Conservation (phyloP, 2,329 filamentous ascomycete species). For the Pseudogymnoascus sp. region DNA sequence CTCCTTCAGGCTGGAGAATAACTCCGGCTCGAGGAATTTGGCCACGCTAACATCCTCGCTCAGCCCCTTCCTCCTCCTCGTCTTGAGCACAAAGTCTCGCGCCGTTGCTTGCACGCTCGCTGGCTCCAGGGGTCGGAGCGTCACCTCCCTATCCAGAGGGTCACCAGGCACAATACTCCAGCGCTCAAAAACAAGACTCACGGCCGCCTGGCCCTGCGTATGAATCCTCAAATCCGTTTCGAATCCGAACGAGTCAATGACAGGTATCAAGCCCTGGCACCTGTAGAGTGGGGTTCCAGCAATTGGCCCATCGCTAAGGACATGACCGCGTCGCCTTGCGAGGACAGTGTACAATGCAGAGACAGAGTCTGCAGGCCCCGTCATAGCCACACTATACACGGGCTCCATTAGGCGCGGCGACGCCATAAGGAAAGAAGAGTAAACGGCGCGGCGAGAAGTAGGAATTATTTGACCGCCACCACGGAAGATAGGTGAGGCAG, state of each 20-base stretch:
- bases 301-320: slow-evolving; percentile 86
- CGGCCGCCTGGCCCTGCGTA: slow-evolving; percentile 83
- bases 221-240: slow-evolving; percentile 96
- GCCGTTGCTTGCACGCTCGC: slow-evolving; percentile 83
- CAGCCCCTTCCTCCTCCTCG: slow-evolving; percentile 80
- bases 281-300: slow-evolving; percentile 90
- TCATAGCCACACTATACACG: slow-evolving; percentile 86
- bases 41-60: slow-evolving; percentile 93
- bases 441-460: slow-evolving; percentile 83
- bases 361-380: slow-evolving; percentile 81
- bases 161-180: slow-evolving; percentile 96
- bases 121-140: slow-evolving; percentile 75
- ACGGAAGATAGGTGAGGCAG: slow-evolving; percentile 83
- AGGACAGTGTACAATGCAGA: slow-evolving; percentile 87
- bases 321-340: slow-evolving; percentile 79
- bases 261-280: slow-evolving; percentile 82
- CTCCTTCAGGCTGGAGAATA: slow-evolving; percentile 80
- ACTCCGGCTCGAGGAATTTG: slow-evolving; percentile 91
- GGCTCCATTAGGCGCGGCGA: slow-evolving; percentile 95
- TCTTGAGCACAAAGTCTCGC: slow-evolving; percentile 94
- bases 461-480: slow-evolving; percentile 97
- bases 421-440: slow-evolving; percentile 94
- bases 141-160: slow-evolving; percentile 79
- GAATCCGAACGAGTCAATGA: slow-evolving; percentile 96
- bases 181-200: slow-evolving; percentile 87